Base-by-base conservation (phyloP, 2,329 filamentous ascomycete genomes). In the Colletotrichum sojae region DNA sequence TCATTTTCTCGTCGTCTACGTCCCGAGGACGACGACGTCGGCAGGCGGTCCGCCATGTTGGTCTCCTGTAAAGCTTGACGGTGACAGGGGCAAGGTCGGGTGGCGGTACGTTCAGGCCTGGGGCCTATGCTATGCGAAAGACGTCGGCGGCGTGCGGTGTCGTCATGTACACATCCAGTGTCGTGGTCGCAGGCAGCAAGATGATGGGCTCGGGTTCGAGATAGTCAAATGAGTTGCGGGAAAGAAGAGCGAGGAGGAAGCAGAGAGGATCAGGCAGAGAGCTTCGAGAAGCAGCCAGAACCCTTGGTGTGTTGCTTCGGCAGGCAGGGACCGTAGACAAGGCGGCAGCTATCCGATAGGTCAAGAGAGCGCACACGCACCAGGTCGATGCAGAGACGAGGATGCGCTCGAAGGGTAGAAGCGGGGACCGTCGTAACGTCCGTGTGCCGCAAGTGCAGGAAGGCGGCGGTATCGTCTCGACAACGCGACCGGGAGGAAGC, bases 91-190 rank as follows among this genome's bases (percentile, higher is more conserved):
- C 76, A 70, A 67, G 73, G 74, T 70, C 71, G 75, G 68, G 59
- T 18, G 43, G 52, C 43, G 58, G 10, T 36, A 45, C 43, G 55
- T 27, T 58, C 45, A 60, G 59, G 64, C 60, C 71, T 25, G 39
- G 27, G 70, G 65, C 65, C 52, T 73, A 72, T 59, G 54, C 52
- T 66, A 77, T 77, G 77, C 76, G 77, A 71, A 78, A 76, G 70
- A 76, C 75, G 77, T 77, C 74, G 74, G 75, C 75, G 66, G 75
- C 75, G 71, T 73, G 76, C 63, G 73, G 74, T 72, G 74, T 74
- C 78, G 76, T 81, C 82, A 83, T 83, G 81, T 82, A 83, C 76
- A 77, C 77, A 75, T 76, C 65, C 69, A 62, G 49, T 48, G 58
- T 31, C 51, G 59, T 16, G 36, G 16, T 22, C 22, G 36, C 43